phyloP scores from a whole-genome alignment of 441 rosid species.

The Jatropha multifida region DNA sequence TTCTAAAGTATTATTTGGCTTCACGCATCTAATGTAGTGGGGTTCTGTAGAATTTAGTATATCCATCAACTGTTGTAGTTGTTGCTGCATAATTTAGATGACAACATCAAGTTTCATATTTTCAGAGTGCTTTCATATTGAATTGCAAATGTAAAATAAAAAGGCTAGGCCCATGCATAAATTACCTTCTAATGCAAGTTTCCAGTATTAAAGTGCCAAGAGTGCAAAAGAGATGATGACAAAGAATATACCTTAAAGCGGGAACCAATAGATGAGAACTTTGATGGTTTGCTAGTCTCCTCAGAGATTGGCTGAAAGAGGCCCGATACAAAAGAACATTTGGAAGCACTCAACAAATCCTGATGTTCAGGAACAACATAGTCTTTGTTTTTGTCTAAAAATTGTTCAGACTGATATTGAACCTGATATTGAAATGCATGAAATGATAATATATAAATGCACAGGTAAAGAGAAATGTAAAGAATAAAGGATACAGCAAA shows the following conservation, averaged over 20 bases:
- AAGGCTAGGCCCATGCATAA: conserved; percentile 15
- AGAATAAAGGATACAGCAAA: conserved; percentile 13
- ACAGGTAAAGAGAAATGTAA: conserved; percentile 17
- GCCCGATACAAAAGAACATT: conserved; percentile 69
- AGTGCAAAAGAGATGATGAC: conserved; percentile 9
- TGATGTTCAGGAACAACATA: conserved; percentile 90
- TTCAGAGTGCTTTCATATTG: not conserved
- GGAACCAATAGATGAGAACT: conserved; percentile 81
- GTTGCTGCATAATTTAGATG: conserved; percentile 63
- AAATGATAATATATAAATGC: conserved; percentile 23
- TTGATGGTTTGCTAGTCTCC: conserved; percentile 74
- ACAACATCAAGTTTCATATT: conserved; percentile 28
- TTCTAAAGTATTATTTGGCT: conserved; percentile 73
- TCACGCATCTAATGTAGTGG: conserved; percentile 93
- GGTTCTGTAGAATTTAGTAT: conserved; percentile 79
- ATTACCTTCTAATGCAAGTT: conserved; percentile 3
- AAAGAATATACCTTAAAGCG: conserved; percentile 73
- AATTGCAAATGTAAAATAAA: conserved; percentile 15
- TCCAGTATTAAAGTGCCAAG: conserved; percentile 14
- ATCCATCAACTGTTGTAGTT: conserved; percentile 88
- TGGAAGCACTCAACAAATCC: conserved; percentile 85
- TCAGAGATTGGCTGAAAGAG: conserved; percentile 65
- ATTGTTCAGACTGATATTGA: conserved; percentile 80
- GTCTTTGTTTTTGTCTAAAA: conserved; percentile 92
- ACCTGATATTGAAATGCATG: conserved; percentile 51